Base-by-base conservation (phyloP, 1,284 basidiomycete genomes). In the Ustilago crameri region DNA sequence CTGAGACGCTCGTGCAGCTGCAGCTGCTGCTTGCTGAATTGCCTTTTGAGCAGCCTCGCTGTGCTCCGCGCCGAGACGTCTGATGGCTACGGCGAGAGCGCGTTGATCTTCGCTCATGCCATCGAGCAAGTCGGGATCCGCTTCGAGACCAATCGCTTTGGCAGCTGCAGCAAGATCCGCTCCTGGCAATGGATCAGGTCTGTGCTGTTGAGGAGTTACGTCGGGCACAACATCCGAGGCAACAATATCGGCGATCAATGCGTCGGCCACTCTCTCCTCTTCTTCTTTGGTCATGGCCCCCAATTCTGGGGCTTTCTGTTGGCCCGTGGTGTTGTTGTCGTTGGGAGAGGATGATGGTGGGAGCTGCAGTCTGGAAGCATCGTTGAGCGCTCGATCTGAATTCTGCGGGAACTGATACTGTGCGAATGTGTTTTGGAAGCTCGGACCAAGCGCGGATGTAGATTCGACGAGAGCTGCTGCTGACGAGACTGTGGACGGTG, bases 81-180 rank as follows among this genome's bases (percentile, higher is more conserved):
- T 62, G 48, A 78, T 63, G 18, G 75, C 76, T 20, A 65, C 68
- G 38, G 74, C 73, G 10, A 78, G 40, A 12, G 67, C 75, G 24
- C 63, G 59, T 27, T 78, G 74, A 18, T 74, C 58, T 30, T 69
- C 61, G 32, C 68, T 67, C 47, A 60, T 67, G 5, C 68, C 68
- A 15, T 54, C 56, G 1, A 78, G 68, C 22, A 76, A 48, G 37
- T 76, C 64, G 12, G 55, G 63, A 18, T 76, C 56, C 2, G 63
- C 62, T 26, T 76, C 72, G 37, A 78, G 46, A 0, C 75, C 76
- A 30, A 75, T 75, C 12, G 75, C 76, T 38, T 66, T 70, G 20
- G 75, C 73, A 3, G 74, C 66, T 5, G 72, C 72, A 10, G 66
- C 71, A 12, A 78, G 51, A 41, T 77, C 75, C 3, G 64, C 56